Evolutionary conservation across 371 early-diverging fungal species (phyloP).

Genomic region (Mucor irregularis): DNA sequence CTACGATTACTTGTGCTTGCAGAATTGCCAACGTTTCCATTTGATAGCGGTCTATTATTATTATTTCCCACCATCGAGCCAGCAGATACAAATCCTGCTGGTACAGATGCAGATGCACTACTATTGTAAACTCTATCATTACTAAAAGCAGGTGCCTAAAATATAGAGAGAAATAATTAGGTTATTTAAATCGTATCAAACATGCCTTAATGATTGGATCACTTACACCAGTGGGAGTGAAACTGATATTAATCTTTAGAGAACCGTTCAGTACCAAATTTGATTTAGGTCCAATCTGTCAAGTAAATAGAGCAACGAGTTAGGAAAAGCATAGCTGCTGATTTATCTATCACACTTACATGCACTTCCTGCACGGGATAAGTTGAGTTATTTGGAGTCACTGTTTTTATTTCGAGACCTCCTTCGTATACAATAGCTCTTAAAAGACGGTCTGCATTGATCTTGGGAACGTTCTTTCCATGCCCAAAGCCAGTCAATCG

Average conservation of each 20-base stretch:
- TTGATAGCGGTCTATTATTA: too few species aligned
- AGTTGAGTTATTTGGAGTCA: conserved; percentile 10
- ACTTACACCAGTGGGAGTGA: too few species aligned
- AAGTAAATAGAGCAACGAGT: background rate
- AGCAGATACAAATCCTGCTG: background rate
- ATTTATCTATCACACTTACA: conserved; percentile 4
- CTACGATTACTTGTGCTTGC: too few species aligned
- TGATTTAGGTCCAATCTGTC: background rate
- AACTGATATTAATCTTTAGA: background rate
- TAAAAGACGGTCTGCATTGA: conserved; percentile 15
- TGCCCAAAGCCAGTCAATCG: conserved; percentile 58
- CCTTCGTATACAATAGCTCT: conserved; percentile 13
- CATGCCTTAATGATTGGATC: too few species aligned
- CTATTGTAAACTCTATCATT: too few species aligned
- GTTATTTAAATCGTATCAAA: too few species aligned
- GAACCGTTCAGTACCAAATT: background rate
- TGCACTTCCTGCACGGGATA: conserved; percentile 23
- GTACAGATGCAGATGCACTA: background rate
- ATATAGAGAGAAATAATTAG: too few species aligned
- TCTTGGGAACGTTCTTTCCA: conserved; percentile 43
- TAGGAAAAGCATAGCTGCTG: background rate
- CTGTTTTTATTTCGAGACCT: background rate
- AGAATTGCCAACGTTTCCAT: too few species aligned
- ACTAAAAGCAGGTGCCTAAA: too few species aligned
- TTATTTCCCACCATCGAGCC: background rate